A percentile compares a stretch with the other conserved stretches of the same genome.
These are phyloP conservation scores for Aspergillus sergii DNA, from an alignment of 2,329 filamentous ascomycete genomes.

Conservation along the genomic window DNA sequence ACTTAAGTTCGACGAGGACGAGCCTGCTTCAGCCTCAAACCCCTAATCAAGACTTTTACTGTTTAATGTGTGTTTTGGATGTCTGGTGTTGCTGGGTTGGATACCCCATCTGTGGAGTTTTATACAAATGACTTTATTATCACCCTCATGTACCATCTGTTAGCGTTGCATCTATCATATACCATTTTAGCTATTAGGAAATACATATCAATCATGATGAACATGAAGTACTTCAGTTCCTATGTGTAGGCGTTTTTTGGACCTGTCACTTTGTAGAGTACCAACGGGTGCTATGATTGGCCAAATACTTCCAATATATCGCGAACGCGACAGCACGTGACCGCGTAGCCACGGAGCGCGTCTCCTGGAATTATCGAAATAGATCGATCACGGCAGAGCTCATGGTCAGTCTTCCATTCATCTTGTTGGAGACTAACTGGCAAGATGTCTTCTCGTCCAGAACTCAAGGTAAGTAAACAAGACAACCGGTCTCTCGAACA, in stretches of 20 bases:
- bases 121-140: slow-evolving; percentile 27
- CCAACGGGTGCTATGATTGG: slow-evolving; percentile 13
- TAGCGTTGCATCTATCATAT: slow-evolving; percentile 22
- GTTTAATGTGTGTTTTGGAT: slow-evolving; percentile 13
- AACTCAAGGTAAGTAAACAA: slow-evolving; percentile 62
- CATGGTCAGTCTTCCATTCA: slow-evolving; percentile 11
- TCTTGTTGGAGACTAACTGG: slow-evolving; percentile 18
- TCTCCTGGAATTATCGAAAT: slow-evolving; percentile 1
- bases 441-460: slow-evolving; percentile 71
- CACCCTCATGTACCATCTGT: slow-evolving; percentile 19
- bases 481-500: neutral
- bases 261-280: neutral
- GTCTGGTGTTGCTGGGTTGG: slow-evolving; percentile 10
- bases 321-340: slow-evolving; percentile 42
- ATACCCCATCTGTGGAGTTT: slow-evolving; percentile 28
- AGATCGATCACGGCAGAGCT: slow-evolving; percentile 8
- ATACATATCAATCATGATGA: neutral
- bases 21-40: slow-evolving; percentile 16
- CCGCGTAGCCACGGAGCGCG: slow-evolving; percentile 29
- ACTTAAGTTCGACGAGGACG: slow-evolving; percentile 32
- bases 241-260: neutral
- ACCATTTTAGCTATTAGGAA: neutral
- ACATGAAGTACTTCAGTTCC: neutral
- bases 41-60: slow-evolving; percentile 11
- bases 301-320: slow-evolving; percentile 19